Evolutionary conservation across 331 rosid genomes (phyloP).

Genomic region (Spiraea crenata): DNA sequence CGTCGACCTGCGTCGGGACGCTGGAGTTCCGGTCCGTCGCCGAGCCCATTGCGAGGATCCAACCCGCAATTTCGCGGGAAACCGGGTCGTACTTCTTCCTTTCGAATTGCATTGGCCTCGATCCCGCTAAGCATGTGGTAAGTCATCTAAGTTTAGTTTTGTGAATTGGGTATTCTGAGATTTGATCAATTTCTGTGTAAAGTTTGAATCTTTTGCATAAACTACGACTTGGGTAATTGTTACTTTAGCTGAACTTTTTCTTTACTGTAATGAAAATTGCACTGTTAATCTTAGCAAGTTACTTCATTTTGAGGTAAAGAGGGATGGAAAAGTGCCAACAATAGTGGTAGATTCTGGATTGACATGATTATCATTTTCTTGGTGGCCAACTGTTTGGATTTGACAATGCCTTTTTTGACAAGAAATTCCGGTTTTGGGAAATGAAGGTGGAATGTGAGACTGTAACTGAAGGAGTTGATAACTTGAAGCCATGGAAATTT

Average conservation of each 20-base stretch:
- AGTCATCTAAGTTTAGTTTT: background rate
- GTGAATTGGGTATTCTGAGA: background rate
- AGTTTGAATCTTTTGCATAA: background rate
- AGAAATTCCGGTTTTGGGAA: conserved; percentile 26
- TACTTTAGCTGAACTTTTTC: background rate
- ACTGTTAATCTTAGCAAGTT: background rate
- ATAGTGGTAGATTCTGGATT: background rate
- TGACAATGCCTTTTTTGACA: conserved; percentile 15
- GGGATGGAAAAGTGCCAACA: background rate
- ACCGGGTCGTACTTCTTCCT: conserved; percentile 93
- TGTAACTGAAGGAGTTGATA: conserved; percentile 51
- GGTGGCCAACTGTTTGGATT: background rate
- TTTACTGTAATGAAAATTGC: background rate
- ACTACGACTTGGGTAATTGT: conserved; percentile 1
- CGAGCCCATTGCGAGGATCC: conserved; percentile 86
- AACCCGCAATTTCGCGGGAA: conserved; percentile 79
- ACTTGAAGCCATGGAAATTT: conserved; percentile 77
- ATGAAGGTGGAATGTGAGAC: conserved; percentile 87
- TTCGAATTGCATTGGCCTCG: conserved; percentile 61
- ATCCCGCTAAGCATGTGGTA: conserved; percentile 57
- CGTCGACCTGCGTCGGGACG: conserved; percentile 98
- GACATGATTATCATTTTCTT: background rate
- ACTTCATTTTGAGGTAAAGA: background rate
- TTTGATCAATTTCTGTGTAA: background rate
- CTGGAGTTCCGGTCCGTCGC: conserved; percentile 91